Conservation (phyloP, 148 eudicot genomes). For the Spergularia bocconei region DNA sequence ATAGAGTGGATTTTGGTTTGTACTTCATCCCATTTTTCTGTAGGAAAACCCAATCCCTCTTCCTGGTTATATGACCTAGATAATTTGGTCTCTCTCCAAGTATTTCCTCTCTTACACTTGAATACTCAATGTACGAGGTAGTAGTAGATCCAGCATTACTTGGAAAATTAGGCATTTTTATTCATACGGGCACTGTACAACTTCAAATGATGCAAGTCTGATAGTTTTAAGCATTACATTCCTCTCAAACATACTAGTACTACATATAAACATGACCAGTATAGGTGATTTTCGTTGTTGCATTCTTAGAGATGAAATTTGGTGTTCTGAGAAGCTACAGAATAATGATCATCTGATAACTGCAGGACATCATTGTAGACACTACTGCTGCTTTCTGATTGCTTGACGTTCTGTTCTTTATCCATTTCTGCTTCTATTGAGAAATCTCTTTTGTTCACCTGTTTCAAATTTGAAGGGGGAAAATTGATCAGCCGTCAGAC, state of each 20-base stretch:
- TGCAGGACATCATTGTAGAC: conserved; percentile 19
- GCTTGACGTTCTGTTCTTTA: conserved; percentile 33
- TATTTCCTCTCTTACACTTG: no score
- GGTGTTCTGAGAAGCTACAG: conserved; percentile 18
- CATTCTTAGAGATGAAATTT: conserved; percentile 18
- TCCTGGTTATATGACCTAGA: no score
- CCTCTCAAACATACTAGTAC: conserved; percentile 2
- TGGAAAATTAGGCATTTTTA: neutral
- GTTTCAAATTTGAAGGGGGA: neutral
- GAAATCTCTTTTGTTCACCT: conserved; percentile 37
- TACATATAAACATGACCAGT: conserved; percentile 3
- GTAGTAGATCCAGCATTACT: no score
- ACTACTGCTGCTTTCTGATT: conserved; percentile 21
- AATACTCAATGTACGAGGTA: no score
- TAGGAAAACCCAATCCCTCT: no score
- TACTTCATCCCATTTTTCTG: no score
- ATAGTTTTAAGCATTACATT: conserved; percentile 7
- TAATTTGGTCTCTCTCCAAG: no score
- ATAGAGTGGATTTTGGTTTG: no score
- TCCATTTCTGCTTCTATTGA: conserved; percentile 31
- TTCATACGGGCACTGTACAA: conserved; percentile 4
- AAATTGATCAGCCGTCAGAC: neutral
- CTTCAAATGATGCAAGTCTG: conserved; percentile 5
- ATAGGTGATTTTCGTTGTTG: neutral
- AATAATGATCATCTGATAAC: conserved; percentile 14